phyloP scores from a whole-genome alignment of 352 stramenopile genomes.

The Pseudoperonospora humuli region DNA sequence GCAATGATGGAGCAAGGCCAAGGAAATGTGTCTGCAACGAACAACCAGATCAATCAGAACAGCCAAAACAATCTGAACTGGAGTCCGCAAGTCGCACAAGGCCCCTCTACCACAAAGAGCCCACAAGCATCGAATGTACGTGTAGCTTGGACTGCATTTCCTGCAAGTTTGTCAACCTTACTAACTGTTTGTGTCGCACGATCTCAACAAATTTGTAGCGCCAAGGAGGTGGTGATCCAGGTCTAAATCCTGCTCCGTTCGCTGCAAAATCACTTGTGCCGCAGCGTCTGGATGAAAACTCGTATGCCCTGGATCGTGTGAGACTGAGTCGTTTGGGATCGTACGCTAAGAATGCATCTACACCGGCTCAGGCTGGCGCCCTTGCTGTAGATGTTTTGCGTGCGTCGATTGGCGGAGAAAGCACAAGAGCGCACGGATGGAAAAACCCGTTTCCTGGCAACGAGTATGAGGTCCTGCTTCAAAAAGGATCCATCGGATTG shows the following conservation, averaged over 20 bases:
- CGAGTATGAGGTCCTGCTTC: slow-evolving; percentile 81
- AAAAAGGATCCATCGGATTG: slow-evolving; percentile 80
- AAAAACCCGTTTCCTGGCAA: slow-evolving; percentile 51
- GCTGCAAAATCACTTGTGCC: slow-evolving; percentile 45
- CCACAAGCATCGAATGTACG: slow-evolving; percentile 17
- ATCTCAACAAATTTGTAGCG: slow-evolving; percentile 4
- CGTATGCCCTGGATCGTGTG: slow-evolving; percentile 41
- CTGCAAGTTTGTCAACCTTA: neutral
- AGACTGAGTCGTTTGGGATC: slow-evolving; percentile 37
- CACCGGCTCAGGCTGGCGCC: slow-evolving; percentile 49
- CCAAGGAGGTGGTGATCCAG: slow-evolving; percentile 28
- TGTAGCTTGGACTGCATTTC: neutral
- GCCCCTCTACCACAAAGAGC: slow-evolving; percentile 6
- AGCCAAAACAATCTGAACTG: slow-evolving; percentile 22
- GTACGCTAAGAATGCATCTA: slow-evolving; percentile 58
- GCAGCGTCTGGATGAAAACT: slow-evolving; percentile 55
- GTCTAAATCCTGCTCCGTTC: slow-evolving; percentile 51
- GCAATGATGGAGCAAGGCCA: slow-evolving; percentile 32
- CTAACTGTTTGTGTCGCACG: slow-evolving; percentile 2
- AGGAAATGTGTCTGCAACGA: slow-evolving; percentile 5
- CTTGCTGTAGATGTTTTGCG: slow-evolving; percentile 66
- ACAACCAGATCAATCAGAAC: slow-evolving; percentile 18
- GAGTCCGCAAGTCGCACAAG: slow-evolving; percentile 19
- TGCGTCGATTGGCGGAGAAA: slow-evolving; percentile 33
- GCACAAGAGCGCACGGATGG: slow-evolving; percentile 52